These are phyloP conservation scores for Draba incana DNA, from an alignment of 345 rosid genomes.

Conservation along the genomic window DNA sequence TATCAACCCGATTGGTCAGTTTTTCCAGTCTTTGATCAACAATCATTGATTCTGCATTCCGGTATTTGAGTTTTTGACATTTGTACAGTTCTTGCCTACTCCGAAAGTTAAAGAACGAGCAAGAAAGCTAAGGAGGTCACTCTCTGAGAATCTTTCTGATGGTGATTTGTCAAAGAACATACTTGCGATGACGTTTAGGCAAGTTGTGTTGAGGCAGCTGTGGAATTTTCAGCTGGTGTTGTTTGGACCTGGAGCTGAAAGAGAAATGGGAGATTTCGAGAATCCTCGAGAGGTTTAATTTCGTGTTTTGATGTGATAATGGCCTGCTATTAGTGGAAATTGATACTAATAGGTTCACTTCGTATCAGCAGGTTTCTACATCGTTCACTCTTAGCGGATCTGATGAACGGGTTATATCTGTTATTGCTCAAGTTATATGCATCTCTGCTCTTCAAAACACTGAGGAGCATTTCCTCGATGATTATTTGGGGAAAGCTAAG, in stretches of 20 bases:
- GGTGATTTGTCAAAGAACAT: constrained; percentile 58
- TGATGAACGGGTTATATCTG: constrained; percentile 61
- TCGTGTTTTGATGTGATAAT: constrained; percentile 40
- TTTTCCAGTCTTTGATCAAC: no score
- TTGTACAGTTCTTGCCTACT: constrained; percentile 80
- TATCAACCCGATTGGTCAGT: constrained; percentile 80
- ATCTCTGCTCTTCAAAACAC: constrained; percentile 63
- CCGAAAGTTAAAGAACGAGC: constrained; percentile 79
- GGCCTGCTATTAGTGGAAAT: constrained; percentile 46
- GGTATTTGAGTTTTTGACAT: constrained; percentile 3
- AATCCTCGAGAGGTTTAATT: constrained; percentile 74
- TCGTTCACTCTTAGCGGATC: constrained; percentile 66
- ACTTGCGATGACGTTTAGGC: constrained; percentile 89
- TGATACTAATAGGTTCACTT: constrained; percentile 66
- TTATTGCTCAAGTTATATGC: constrained; percentile 78
- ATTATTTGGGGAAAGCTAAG: constrained; percentile 42
- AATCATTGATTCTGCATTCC: no score
- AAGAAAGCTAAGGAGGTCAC: constrained; percentile 46
- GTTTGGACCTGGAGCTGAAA: constrained; percentile 68
- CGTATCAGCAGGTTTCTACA: constrained; percentile 68
- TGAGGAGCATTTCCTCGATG: constrained; percentile 54
- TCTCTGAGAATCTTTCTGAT: constrained; percentile 49
- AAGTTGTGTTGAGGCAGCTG: constrained; percentile 75
- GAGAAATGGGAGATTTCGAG: constrained; percentile 70
- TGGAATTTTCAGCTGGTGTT: constrained; percentile 76